A percentile compares a stretch with the other conserved stretches of the same genome.
Evolutionary conservation across 106 monocot species (phyloP).

Genomic region (Platanthera zijinensis): DNA sequence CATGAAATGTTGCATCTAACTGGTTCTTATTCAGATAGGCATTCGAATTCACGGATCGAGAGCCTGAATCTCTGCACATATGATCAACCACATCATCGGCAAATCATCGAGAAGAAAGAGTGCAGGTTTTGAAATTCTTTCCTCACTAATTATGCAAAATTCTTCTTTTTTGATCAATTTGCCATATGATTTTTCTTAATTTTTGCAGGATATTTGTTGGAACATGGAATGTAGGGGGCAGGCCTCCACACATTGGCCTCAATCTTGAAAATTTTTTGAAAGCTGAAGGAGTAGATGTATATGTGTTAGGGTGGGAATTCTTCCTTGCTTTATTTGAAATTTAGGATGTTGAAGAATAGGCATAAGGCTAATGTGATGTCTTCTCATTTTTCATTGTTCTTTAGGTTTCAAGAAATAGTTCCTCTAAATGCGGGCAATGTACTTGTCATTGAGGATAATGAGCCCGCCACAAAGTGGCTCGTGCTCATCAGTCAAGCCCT

Average conservation of each 20-base stretch:
- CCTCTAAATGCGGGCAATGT: constrained; percentile 95
- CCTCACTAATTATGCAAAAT: neutral
- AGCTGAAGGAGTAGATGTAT: constrained; percentile 78
- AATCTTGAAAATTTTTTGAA: constrained; percentile 79
- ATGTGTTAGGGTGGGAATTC: constrained; percentile 69
- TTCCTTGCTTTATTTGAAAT: neutral
- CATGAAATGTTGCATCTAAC: constrained; percentile 1
- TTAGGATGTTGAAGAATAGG: neutral
- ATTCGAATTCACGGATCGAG: constrained; percentile 42
- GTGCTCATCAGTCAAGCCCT: constrained; percentile 63
- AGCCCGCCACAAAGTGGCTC: constrained; percentile 86
- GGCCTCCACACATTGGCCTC: constrained; percentile 49
- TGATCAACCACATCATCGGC: constrained; percentile 12
- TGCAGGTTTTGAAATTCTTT: constrained; percentile 27
- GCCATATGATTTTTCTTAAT: neutral
- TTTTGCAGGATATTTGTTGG: constrained; percentile 73
- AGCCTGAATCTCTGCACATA: constrained; percentile 39
- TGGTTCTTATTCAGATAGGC: constrained; percentile 48
- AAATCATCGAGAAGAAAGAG: constrained; percentile 30
- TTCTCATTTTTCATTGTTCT: neutral
- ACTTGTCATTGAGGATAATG: constrained; percentile 77
- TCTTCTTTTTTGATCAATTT: neutral
- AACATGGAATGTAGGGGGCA: constrained; percentile 99
- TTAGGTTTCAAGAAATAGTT: constrained; percentile 99
- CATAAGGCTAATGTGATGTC: neutral